Base-by-base conservation (phyloP, 2,329 filamentous ascomycete genomes). In the Aspergillus cejpii region DNA sequence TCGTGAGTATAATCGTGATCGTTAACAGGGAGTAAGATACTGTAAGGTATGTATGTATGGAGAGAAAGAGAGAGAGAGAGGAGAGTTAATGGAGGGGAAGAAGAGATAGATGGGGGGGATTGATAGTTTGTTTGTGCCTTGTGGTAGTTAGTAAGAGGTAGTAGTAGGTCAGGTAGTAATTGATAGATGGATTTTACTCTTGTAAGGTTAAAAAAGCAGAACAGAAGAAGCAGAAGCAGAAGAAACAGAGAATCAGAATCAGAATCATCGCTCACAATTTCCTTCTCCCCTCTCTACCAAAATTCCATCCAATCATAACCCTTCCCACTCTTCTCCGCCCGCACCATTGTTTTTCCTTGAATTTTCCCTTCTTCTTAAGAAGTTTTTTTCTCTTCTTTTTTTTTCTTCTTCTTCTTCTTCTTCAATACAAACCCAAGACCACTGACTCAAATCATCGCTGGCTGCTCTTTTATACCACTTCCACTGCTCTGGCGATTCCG, bases 391-490 rank as follows among this genome's bases (percentile, higher is more conserved):
- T 49, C 46, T 43, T 44, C 45, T 48, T 43, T 52, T 41, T 37
- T 43, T 33, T 40, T 47, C 49, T 55, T 59, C 48, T 47, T 51
- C 55, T 60, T 63, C 61, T 62, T 65, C 67, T 67, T 64, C 63
- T 63, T 63, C 62, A 58, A 58, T 60, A 69, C 4, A 68, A 67
- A 66, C 67, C 61, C 71, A 75, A 78, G 81, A 84, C 81, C 81
- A 80, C 77, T 76, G 76, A 81, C 76, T 84, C 81, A 84, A 84
- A 85, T 83, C 78, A 81, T 81, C 78, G 77, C 74, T 79, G 78
- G 77, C 74, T 76, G 74, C 74, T 45, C 38, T 45, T 41, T 49
- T 58, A 54, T 61, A 52, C 52, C 48, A 57, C 63, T 59, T 63
- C 71, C 58, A 81, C 76, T 79, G 76, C 74, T 74, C 78, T 84